Percentiles rank a stretch among this genome's conserved stretches.
Evolutionary conservation across 1,284 basidiomycete genomes (phyloP).

Genomic region (Porogramme epimiltina): DNA sequence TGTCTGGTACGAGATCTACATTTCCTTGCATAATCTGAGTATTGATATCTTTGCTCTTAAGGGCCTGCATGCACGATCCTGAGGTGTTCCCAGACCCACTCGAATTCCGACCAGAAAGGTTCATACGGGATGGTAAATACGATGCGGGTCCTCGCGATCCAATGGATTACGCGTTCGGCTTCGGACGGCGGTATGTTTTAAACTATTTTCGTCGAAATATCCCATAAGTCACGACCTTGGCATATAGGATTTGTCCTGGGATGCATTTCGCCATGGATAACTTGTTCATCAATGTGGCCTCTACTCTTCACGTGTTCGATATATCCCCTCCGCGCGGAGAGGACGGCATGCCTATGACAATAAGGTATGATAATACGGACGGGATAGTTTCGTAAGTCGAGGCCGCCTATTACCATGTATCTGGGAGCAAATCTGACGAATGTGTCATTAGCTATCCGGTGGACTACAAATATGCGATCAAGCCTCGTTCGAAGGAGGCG

Average conservation of each 20-base stretch:
- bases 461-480: neutral
- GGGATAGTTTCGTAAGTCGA: neutral
- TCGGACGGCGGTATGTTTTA: neutral
- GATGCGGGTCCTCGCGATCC: neutral
- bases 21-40: neutral
- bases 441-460: neutral
- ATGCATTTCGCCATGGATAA: neutral
- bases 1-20: conserved; percentile 16
- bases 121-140: neutral
- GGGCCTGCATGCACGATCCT: conserved; percentile 22
- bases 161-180: neutral
- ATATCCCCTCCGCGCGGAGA: neutral
- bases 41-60: neutral
- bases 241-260: neutral
- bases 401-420: neutral
- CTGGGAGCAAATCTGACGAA: no score
- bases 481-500: no score
- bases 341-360: neutral
- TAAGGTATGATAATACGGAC: neutral
- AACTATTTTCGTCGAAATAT: neutral
- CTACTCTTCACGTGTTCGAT: neutral
- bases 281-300: neutral
- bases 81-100: neutral
- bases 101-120: neutral
- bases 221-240: no score